Evolutionary conservation across 2,329 filamentous ascomycete genomes (phyloP), one percentile per base, ranked within the genome.

Genomic region (Aspergillus intermedius): DNA sequence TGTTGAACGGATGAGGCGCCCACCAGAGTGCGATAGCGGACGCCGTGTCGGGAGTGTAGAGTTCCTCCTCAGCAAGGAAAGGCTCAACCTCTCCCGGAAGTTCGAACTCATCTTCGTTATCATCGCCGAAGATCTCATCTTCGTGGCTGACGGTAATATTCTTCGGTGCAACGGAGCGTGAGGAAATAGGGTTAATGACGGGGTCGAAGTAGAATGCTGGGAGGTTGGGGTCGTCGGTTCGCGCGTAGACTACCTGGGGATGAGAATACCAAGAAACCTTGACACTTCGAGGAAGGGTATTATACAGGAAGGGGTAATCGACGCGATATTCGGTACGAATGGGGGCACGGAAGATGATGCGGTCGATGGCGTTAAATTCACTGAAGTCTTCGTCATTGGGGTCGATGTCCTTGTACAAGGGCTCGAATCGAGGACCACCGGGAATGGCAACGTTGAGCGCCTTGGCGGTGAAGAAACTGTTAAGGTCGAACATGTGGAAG

Each of bases 371-470:
- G 64, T 98, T 98, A 78, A 98, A 98, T 70, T 98, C 93, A 70
- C 93, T 93, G 71, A 98, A 98, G 65, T 98, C 93, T 69, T 98
- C 93, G 59, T 97, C 91, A 60, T 98, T 98, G 2, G 93, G 93
- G 67, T 98, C 91, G 52, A 98, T 91, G 61, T 98, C 93, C 72
- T 98, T 98, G 77, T 96, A 98, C 17, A 98, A 70, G 21, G 93
- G 93, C 70, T 98, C 93, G 55, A 98, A 98, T 25, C 93, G 84
- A 52, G 93, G 93, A 8, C 93, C 94, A 65, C 93, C 93, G n/a
- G 93, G 93, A 47, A 98, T 88, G 8, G 94, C 91, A 46, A 98
- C 91, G 59, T 98, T 98, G 40, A 98, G 76, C 0, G 93, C 93
- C 71, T 98, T 98, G 30, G 93, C 91, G 21, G 93, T 96, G 58